A percentile compares a stretch with the other conserved stretches of the same genome.
Conservation (phyloP, 2,329 filamentous ascomycete genomes). For the Penicillium sp. region DNA sequence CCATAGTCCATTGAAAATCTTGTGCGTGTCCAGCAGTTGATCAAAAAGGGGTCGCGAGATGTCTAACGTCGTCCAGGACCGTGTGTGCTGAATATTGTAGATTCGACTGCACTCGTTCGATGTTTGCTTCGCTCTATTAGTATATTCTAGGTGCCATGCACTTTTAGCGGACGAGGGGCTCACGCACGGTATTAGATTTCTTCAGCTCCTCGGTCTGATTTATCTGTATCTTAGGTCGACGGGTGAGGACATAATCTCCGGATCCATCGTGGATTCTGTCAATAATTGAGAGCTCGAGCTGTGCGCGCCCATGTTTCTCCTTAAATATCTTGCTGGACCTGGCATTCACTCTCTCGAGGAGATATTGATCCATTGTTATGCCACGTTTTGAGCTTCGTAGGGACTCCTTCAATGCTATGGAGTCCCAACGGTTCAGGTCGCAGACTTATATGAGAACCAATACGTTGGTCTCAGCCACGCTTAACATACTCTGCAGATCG, state of each 20-base stretch:
- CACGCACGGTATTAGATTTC: background rate
- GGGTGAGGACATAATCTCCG: background rate
- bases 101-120: conserved; percentile 8
- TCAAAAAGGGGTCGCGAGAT: conserved; percentile 20
- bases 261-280: background rate
- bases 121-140: conserved; percentile 6
- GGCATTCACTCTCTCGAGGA: background rate
- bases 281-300: background rate
- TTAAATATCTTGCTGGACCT: background rate
- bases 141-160: background rate
- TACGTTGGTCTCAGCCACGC: too few relatives aligned
- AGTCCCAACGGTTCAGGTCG: too few relatives aligned
- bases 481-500: too few relatives aligned
- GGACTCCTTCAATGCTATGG: too few relatives aligned
- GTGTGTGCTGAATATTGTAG: conserved; percentile 18
- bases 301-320: background rate
- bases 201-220: background rate
- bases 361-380: background rate
- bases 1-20: conserved; percentile 20
- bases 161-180: background rate
- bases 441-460: too few relatives aligned
- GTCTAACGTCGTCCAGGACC: conserved; percentile 22
- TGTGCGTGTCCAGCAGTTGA: conserved; percentile 8
- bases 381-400: background rate
- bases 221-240: background rate